Base-by-base conservation (phyloP, 2,329 filamentous ascomycete genomes). In the Phialocephala subalpina region DNA sequence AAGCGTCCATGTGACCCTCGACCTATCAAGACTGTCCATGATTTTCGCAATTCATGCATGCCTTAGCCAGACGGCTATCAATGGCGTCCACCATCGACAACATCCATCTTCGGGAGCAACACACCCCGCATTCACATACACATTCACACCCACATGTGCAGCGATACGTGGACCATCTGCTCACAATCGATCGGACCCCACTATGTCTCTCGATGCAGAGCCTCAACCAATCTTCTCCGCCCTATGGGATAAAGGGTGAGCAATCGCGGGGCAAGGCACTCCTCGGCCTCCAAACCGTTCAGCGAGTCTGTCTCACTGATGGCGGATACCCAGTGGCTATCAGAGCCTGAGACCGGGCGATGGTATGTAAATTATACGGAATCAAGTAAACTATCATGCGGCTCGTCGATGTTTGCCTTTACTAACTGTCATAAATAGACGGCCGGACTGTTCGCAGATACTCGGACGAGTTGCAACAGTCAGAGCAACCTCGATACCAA, bases 311-410 rank as follows among this genome's bases (percentile, higher is more conserved):
- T 16, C 49, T 53, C 25, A 11, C 25, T 25, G 3, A 53, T 53
- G 49, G 49, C 53, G 52, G 29, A 33, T 33, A 66, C 42, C 55
- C 35, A 38, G 45, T 62, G 56, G 61, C 36, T 64, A 20, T 12
- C 38, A 25, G 65, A 67, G 55, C 36, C 53, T 56, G 58, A 53
- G 20, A 67, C 65, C 8, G 59, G 59, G 40, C 47, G 65, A 20
- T 67, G 60, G 53, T 67, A 67, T 52, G 52, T 67, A 20, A 67
- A 67, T 33, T 58, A 29, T 55, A 57, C 47, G 49, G 60, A 67
- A 16, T 53, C 55, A 62, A 47, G 65, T 67, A 62, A 60, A 20
- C 18, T 29, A 16, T 53, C 18, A 22, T 6, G 11, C 12, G n/a
- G 8, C 33, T 6, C 20, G 12, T 20, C 9, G 11, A 29, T 8